phyloP scores from a whole-genome alignment of 2,329 filamentous ascomycete species.

The Cercospora nicotianae region DNA sequence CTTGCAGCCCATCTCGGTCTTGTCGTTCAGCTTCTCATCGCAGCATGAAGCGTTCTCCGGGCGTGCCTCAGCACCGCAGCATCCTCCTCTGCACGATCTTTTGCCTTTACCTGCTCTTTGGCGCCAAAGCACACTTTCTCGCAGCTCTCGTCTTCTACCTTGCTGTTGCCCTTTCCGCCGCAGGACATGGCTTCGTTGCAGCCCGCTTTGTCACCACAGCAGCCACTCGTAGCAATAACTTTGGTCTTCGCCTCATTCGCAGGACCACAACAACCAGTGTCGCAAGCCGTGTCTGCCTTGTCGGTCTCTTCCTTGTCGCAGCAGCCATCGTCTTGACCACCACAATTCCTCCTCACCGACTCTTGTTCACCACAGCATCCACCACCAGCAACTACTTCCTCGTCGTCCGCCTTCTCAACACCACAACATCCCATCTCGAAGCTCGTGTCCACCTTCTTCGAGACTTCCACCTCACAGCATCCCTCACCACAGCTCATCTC shows the following conservation, averaged over 20 bases:
- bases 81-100: background rate
- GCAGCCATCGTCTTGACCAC: background rate
- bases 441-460: background rate
- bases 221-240: background rate
- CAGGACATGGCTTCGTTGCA: background rate
- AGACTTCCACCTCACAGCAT: background rate
- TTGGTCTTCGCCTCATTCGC: background rate
- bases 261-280: background rate
- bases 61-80: background rate
- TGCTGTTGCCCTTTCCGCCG: background rate
- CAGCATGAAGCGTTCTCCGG: background rate
- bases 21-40: background rate
- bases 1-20: background rate
- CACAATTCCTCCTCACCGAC: background rate
- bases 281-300: background rate
- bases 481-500: background rate
- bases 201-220: background rate
- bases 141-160: background rate
- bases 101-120: background rate
- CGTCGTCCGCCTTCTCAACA: background rate
- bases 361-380: background rate
- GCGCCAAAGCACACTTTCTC: background rate
- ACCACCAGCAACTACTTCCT: background rate
- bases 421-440: background rate
- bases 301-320: background rate